Evolutionary conservation across 176 grass and related monocot genomes (phyloP), one percentile per base, ranked within the genome.

Genomic region (Phragmites australis): DNA sequence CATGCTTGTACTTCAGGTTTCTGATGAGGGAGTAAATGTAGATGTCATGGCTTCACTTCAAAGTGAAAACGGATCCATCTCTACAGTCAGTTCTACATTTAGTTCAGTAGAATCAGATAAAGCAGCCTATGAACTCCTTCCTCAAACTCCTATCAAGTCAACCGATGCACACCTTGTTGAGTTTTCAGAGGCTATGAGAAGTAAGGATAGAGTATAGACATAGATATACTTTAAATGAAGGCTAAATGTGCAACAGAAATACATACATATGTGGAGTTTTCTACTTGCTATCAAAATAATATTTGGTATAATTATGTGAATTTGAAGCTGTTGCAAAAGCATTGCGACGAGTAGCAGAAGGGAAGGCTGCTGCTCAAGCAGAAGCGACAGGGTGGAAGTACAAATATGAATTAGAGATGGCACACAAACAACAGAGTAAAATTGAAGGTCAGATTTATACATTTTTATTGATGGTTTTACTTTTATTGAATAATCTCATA

Each of bases 131-230:
- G 96, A 92, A 56, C 88, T 50, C 46, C 75, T 95, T 77, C 76
- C 91, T 56, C 88, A 93, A 61, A 89, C 96, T 78, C 96, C 92
- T 73, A 80, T 99, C 84, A 93, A 83, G 72, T 82, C 96, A 70
- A 91, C 88, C 9, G 96, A 99, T 93, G 88, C 86, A 44, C 96
- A 99, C 82, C 90, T 99, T 81, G 70, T 99, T 72, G 96, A 99
- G 75, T 99, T 99, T 88, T 93, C 96, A 59, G 92, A 93, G 64
- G 93, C 93, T 67, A 88, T 99, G 90, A 93, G 92, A 95, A 95
- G 96, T 99, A 99, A 66, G 86, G 54, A 72, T 17, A 42, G 39
- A 61, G 86, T 54, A 72, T 17, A 42, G 39, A 61, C 27, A 51
- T 39, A 51, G 0, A 39, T 31, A 6, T 42, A 50, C 62, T 87